Evolutionary conservation across 345 rosid species (phyloP), one percentile per base, ranked within the genome.

Genomic region (Salix udensis): DNA sequence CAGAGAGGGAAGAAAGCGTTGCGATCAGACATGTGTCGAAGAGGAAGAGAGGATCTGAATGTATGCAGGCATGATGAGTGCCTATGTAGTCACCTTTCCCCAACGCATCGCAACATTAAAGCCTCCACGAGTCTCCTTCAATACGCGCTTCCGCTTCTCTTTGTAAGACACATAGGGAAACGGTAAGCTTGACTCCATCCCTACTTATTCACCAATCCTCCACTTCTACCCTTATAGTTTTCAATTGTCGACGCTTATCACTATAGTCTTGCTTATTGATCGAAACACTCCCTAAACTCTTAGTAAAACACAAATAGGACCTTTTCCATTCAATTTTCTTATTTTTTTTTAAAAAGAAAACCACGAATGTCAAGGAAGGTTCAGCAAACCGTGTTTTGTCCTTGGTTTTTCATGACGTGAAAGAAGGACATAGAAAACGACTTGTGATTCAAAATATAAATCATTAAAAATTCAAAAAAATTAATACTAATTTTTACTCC

Each of bases 41-140:
- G 48, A 58, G 8, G 64, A 58, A 58, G 50, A 13, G 50, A 58
- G 14, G 64, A 58, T 58, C 64, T 58, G 64, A n/a, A 7, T 58
- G 64, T 58, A 2, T n/a, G 11, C 0, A 55, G 61, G 64, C 28
- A 10, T 10, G 64, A 10, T 23, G 64, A 58, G 4, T 77, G 70
- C 73, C 68, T 68, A 15, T 13, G 12, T 26, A 31, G 87, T 87
- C 89, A 85, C 78, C 87, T 78, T 66, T 44, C 77, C 84, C 80
- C 82, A 89, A 86, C 91, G 89, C 88, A 82, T 82, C 93, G 84
- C 87, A 52, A 74, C 50, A 66, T 28, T 76, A 74, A 31, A 66
- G 78, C 87, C 73, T 83, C 89, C 92, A 86, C 94, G 88, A 76
- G 91, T 83, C 84, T 67, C 72, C 84, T 77, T 77, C 69, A 72